Evolutionary conservation across 495 filamentous ascomycete genomes (phyloP).

Genomic region (Podospora conica): DNA sequence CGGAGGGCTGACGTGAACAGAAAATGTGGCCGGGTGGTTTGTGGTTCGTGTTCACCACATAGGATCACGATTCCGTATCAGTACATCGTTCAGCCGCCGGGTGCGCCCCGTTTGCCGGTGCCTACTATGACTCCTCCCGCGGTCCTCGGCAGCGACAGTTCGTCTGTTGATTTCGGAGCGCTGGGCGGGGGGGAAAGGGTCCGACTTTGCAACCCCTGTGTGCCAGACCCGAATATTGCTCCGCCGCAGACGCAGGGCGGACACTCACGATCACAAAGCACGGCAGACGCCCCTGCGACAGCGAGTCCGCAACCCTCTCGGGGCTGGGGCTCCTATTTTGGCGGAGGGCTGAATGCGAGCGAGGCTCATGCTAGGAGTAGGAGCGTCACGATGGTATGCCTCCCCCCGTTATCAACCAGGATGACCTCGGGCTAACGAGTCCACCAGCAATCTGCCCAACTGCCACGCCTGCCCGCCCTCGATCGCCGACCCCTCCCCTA

Average conservation of each 20-base stretch:
- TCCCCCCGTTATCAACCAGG: neutral
- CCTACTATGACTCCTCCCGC: slow-evolving; percentile 33
- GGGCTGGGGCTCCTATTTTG: slow-evolving; percentile 24
- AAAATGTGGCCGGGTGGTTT: slow-evolving; percentile 94
- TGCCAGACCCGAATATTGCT: slow-evolving; percentile 80
- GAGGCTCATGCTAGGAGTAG: slow-evolving; percentile 33
- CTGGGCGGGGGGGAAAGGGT: slow-evolving; percentile 80
- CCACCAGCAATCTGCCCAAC: slow-evolving; percentile 16
- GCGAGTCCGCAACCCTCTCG: neutral
- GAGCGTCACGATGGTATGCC: slow-evolving; percentile 42
- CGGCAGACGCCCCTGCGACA: neutral
- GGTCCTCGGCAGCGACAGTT: slow-evolving; percentile 38
- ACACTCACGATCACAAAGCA: slow-evolving; percentile 30
- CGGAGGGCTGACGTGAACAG: slow-evolving; percentile 32
- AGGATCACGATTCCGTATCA: slow-evolving; percentile 90
- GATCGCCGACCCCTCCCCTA: slow-evolving; percentile 4
- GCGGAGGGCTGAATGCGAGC: slow-evolving; percentile 6
- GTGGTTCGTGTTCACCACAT: slow-evolving; percentile 85
- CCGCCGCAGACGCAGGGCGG: slow-evolving; percentile 40
- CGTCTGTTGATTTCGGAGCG: slow-evolving; percentile 31
- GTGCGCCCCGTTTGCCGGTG: slow-evolving; percentile 36
- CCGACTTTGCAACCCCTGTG: slow-evolving; percentile 88
- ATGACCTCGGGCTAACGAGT: neutral
- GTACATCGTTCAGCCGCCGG: slow-evolving; percentile 82
- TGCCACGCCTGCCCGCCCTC: slow-evolving; percentile 16